Conservation (phyloP, 805 yeast genomes). For the Lachancea kluyveri region DNA sequence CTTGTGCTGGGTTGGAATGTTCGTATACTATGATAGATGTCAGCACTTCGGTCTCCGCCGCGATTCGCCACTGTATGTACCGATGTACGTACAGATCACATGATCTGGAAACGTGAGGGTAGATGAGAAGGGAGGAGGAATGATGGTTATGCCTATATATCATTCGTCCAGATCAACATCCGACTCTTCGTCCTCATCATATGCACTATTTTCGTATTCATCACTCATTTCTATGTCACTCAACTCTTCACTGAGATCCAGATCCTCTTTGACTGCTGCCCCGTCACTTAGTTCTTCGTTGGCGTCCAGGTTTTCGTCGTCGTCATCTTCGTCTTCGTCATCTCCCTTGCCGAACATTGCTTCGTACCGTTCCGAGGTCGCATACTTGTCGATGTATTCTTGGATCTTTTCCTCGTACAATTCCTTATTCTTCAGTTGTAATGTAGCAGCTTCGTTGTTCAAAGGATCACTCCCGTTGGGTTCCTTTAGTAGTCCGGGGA, state of each 20-base stretch:
- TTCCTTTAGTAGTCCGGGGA: slow-evolving; percentile 85
- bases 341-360: slow-evolving; percentile 42
- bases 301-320: slow-evolving; percentile 32
- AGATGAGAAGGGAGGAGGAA: too few species aligned
- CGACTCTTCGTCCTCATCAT: too few species aligned
- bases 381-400: slow-evolving; percentile 68
- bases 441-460: slow-evolving; percentile 81
- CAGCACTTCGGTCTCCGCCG: too few species aligned
- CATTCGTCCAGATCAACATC: too few species aligned
- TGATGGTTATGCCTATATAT: too few species aligned
- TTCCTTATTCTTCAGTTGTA: slow-evolving; percentile 62
- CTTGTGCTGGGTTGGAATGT: too few species aligned
- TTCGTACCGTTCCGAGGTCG: slow-evolving; percentile 37
- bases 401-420: slow-evolving; percentile 65
- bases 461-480: slow-evolving; percentile 95
- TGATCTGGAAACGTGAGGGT: too few species aligned
- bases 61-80: too few species aligned
- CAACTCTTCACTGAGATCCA: slow-evolving; percentile 9
- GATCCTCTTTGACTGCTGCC: slow-evolving; percentile 24
- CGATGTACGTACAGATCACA: too few species aligned
- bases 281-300: slow-evolving; percentile 22
- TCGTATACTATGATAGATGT: too few species aligned
- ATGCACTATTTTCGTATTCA: too few species aligned
- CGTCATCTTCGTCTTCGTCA: slow-evolving; percentile 44
- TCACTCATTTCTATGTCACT: slow-evolving; percentile 11